phyloP scores from a whole-genome alignment of 139 green algal species.

The Ettlia oleoabundans region DNA sequence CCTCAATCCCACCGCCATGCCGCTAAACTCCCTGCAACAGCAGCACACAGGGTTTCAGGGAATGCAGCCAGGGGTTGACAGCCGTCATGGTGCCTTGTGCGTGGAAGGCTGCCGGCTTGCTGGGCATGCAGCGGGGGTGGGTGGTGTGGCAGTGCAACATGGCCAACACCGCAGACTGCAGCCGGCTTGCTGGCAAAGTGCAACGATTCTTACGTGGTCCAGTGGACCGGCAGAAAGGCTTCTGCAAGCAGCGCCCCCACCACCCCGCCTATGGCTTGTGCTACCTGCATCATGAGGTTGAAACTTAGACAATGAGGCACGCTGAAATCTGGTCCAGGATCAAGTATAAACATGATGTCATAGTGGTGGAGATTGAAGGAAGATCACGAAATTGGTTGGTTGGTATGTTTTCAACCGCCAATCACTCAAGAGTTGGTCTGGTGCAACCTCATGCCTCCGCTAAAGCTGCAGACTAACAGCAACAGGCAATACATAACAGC shows the following conservation, averaged over 20 bases:
- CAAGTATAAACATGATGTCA: too few species aligned
- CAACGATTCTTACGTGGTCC: neutral
- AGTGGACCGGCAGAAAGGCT: neutral
- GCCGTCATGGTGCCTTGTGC: too few species aligned
- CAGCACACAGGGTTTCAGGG: neutral
- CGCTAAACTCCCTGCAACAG: neutral
- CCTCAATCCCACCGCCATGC: conserved; percentile 13
- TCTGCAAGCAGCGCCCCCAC: neutral
- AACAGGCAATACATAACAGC: too few species aligned
- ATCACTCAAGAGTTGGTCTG: too few species aligned
- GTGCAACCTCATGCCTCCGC: too few species aligned
- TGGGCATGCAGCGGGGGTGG: neutral
- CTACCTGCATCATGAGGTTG: neutral
- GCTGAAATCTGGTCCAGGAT: too few species aligned
- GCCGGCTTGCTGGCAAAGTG: neutral
- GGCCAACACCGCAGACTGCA: neutral
- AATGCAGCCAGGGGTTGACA: too few species aligned
- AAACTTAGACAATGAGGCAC: neutral
- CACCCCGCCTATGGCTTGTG: neutral
- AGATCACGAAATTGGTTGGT: too few species aligned
- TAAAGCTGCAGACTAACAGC: too few species aligned
- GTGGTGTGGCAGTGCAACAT: neutral
- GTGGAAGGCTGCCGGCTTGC: neutral
- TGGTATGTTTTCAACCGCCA: too few species aligned
- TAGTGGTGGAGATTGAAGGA: too few species aligned